Conservation (phyloP, 1,284 basidiomycete species). For the Puccinia coronata region DNA sequence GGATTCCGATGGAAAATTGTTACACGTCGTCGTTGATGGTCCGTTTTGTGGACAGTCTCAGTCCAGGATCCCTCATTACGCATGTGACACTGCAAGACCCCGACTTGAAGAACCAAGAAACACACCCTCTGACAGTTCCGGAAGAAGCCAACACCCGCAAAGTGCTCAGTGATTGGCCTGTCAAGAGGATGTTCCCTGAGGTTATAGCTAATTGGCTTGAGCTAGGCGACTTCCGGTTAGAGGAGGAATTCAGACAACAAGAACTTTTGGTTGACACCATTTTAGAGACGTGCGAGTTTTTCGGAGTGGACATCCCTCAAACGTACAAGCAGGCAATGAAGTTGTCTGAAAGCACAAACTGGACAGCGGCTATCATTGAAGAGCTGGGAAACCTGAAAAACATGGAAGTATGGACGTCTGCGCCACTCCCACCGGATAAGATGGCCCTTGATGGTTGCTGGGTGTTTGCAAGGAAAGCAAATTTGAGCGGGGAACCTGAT, state of each 20-base stretch:
- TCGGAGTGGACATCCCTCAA: background rate
- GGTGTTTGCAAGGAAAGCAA: conserved; percentile 21
- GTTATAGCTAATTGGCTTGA: background rate
- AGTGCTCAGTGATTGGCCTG: background rate
- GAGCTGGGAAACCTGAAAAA: background rate
- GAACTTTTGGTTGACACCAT: conserved; percentile 6
- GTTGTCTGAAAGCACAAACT: background rate
- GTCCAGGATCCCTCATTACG: background rate
- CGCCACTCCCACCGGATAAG: background rate
- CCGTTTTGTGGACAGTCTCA: background rate
- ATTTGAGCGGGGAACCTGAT: background rate
- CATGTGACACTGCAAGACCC: background rate
- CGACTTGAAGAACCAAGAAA: background rate
- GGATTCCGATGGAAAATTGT: background rate
- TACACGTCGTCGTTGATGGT: background rate
- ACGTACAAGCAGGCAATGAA: conserved; percentile 1
- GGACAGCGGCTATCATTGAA: background rate
- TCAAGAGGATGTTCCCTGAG: too few species aligned
- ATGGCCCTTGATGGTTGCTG: background rate
- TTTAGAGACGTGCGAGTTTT: background rate
- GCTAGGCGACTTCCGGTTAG: background rate
- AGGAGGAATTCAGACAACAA: background rate
- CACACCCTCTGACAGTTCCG: too few species aligned
- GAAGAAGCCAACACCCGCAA: too few species aligned
- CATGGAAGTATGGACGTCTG: background rate